Base-by-base conservation (phyloP, 2,329 filamentous ascomycete genomes). In the Akanthomyces dipterigenus region DNA sequence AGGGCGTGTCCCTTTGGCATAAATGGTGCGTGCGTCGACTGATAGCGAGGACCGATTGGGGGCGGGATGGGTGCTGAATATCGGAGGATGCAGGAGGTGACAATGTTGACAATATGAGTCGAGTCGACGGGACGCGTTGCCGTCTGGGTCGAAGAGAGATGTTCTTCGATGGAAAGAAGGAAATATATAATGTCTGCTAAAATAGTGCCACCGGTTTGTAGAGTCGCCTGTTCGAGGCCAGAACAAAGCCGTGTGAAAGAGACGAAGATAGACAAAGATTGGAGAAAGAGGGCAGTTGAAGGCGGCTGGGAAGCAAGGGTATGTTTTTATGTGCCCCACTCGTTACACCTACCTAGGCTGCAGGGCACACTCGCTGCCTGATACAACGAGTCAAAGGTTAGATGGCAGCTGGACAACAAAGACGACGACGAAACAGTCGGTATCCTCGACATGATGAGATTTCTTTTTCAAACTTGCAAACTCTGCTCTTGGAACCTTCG, bases 311-410 rank as follows among this genome's bases (percentile, higher is more conserved):
- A 20, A 20, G 57, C 14, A 54, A 46, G 18, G 34, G 28, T 38
- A 36, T 53, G 46, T 53, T 60, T 54, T 60, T 28, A 26, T 50
- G 8, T 16, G 49, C 57, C 49, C 57, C 57, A 60, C 57, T 60
- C 11, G 31, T 11, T 60, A 4, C n/a, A 16, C 40, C 53, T 54
- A 16, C 40, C 54, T 22, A 61, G 51, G 56, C 56, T 50, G 38
- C 56, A 61, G 54, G 58, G 46, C 16, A 36, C 31, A 2, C 9
- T 3, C 43, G 57, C 28, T 60, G 57, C 49, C 57, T 60, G 18
- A 26, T 26, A 38, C 2, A n/a, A 31, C 11, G n/a, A 31, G 31
- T 20, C 24, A 34, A 18, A 51, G 48, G 22, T 31, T 38, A 34
- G 9, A 43, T 31, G n/a, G 28, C 12, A n/a, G 28, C n/a, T 46